A percentile compares a stretch with the other conserved stretches of the same genome.
Evolutionary conservation across 2,329 filamentous ascomycete genomes (phyloP).

Genomic region (Sodiomyces alkalinus): DNA sequence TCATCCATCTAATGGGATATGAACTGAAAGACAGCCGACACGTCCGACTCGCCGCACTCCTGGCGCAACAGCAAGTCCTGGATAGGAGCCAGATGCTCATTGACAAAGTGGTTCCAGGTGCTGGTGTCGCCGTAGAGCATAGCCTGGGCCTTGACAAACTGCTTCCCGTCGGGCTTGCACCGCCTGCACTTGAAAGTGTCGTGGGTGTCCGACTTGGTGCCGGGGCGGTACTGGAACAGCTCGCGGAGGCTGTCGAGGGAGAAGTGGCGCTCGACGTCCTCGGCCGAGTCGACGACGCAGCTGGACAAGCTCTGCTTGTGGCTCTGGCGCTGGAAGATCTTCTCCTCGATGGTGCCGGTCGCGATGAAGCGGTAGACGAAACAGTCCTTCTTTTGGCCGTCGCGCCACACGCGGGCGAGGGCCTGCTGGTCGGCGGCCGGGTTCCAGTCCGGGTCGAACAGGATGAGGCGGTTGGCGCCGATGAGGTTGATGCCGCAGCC

Average conservation of each 20-base stretch:
- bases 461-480: conserved; percentile 81
- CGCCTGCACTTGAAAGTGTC: conserved; percentile 98
- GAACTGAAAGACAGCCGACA: conserved; percentile 96
- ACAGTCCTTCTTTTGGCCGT: conserved; percentile 97
- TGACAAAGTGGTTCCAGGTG: conserved; percentile 97
- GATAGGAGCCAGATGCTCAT: conserved; percentile 63
- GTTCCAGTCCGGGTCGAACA: conserved; percentile 98
- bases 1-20: conserved; percentile 57
- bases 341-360: conserved; percentile 95
- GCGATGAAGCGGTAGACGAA: conserved; percentile 99
- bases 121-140: conserved; percentile 97
- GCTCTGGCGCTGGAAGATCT: conserved; percentile 96
- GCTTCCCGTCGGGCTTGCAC: conserved; percentile 74
- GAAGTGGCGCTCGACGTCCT: conserved; percentile 96
- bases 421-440: conserved; percentile 96
- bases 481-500: conserved; percentile 94
- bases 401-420: conserved; percentile 92
- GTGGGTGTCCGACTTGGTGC: conserved; percentile 84
- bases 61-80: conserved; percentile 85
- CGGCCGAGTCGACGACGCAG: conserved; percentile 88
- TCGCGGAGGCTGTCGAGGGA: conserved; percentile 81
- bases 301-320: conserved; percentile 96
- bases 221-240: conserved; percentile 79
- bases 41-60: conserved; percentile 61
- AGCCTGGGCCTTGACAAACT: conserved; percentile 79